These are phyloP conservation scores for Populus hybrid DNA, from an alignment of 441 rosid genomes.

Conservation along the genomic window DNA sequence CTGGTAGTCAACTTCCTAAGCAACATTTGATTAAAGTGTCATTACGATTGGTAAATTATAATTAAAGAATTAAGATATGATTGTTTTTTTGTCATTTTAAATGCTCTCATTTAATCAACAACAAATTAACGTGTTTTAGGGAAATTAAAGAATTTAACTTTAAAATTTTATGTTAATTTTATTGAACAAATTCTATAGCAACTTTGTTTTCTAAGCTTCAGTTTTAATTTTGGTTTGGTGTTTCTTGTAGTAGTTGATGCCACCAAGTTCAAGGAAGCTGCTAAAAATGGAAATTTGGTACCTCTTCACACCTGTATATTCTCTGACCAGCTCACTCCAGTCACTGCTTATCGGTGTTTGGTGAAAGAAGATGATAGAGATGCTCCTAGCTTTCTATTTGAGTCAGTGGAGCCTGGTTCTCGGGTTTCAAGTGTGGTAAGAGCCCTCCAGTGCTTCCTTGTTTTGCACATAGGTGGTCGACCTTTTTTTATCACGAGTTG, in stretches of 20 bases:
- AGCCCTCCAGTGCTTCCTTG: not conserved
- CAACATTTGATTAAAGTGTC: not conserved
- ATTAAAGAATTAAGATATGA: not conserved
- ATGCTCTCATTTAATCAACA: not conserved
- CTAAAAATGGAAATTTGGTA: conserved; percentile 58
- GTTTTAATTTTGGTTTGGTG: not conserved
- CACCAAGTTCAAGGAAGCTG: conserved; percentile 49
- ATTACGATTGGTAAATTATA: not conserved
- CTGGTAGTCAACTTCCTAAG: not conserved
- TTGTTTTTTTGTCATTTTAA: not conserved
- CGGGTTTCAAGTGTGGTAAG: conserved; percentile 62
- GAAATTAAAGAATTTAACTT: not conserved
- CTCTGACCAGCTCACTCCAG: conserved; percentile 89
- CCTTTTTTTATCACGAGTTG: not conserved
- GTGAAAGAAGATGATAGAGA: conserved; percentile 90
- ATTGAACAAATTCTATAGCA: not conserved
- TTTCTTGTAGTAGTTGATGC: conserved; percentile 42
- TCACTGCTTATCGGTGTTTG: conserved; percentile 82
- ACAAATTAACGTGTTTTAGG: not conserved
- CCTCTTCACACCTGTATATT: conserved; percentile 72
- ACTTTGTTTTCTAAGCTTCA: not conserved
- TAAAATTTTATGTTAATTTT: not conserved
- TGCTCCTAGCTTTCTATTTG: conserved; percentile 87
- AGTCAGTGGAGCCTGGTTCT: conserved; percentile 73
- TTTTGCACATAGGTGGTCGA: not conserved